Conservation (phyloP, 2,329 filamentous ascomycete species). For the Ophiobolus disseminans region DNA sequence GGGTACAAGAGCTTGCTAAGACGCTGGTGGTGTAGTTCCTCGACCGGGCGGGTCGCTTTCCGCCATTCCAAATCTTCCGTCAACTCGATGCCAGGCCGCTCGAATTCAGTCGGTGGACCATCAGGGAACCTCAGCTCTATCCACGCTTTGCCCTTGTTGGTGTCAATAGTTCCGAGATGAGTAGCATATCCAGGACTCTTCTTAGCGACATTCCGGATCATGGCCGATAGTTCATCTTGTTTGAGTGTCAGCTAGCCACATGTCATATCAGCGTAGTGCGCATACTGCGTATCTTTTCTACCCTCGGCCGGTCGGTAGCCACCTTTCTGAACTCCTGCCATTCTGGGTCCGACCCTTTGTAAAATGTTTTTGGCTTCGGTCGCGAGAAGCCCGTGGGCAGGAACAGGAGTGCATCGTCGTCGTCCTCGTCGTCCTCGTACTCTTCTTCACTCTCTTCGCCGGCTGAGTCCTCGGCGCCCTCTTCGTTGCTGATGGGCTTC, state of each 20-base stretch:
- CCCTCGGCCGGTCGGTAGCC: conserved; percentile 50
- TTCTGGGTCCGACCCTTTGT: conserved; percentile 61
- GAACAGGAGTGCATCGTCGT: conserved; percentile 50
- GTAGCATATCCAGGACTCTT: conserved; percentile 41
- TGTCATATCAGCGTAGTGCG: background rate
- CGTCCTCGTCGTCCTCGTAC: conserved; percentile 40
- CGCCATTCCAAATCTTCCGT: conserved; percentile 49
- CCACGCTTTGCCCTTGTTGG: conserved; percentile 54
- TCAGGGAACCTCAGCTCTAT: conserved; percentile 58
- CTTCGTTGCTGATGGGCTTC: background rate
- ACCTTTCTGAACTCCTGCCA: conserved; percentile 60
- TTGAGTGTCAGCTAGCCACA: conserved; percentile 5
- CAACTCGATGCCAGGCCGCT: conserved; percentile 53
- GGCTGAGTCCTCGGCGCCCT: conserved; percentile 22
- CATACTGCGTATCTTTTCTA: conserved; percentile 50
- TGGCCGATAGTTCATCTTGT: conserved; percentile 46
- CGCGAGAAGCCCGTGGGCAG: conserved; percentile 58
- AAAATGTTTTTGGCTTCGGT: conserved; percentile 50
- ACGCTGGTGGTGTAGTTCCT: conserved; percentile 46
- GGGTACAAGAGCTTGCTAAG: conserved; percentile 36
- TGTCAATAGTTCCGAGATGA: conserved; percentile 49
- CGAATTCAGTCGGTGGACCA: conserved; percentile 57
- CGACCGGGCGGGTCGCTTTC: conserved; percentile 37
- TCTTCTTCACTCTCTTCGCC: conserved; percentile 43
- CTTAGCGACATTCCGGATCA: conserved; percentile 39